Base-by-base conservation (phyloP, 2,329 filamentous ascomycete species). In the Aspergillus costaricaensis region DNA sequence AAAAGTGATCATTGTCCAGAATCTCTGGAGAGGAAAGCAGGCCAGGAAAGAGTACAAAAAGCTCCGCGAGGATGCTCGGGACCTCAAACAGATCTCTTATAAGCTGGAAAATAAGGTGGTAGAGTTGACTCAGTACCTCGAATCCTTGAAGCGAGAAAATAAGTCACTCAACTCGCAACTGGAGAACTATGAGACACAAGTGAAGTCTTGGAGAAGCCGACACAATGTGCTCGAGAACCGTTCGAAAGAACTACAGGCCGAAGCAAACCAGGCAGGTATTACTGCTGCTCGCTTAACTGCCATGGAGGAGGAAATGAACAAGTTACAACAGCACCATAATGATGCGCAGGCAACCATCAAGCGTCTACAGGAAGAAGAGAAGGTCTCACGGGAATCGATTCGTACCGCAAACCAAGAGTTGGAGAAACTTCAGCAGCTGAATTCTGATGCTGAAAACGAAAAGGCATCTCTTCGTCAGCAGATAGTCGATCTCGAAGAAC, bases 51-150 rank as follows among this genome's bases (percentile, higher is more conserved):
- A 86, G 52, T 99, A 99, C 84, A 98, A 96, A 86, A 87, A 83
- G 69, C 81, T 96, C 63, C 91, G 95, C 68, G 93, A 97, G 78
- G 95, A 99, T 79, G 95, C 95, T 66, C 91, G 95, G 73, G 96
- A 99, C 81, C 86, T 99, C 76, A 98, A 98, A 84, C 94, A 98
- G 79, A 99, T 99, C 69, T 98, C 95, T 2, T 99, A 99, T 84
- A 98, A 96, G 83, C 83, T 99, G 70, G 95, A 99, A 78, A 98
- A 99, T 85, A 99, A 99, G 87, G 95, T 99, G 64, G 92, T 99
- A 64, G 95, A 99, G 81, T 85, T 99, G 72, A 99, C 95, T 1
- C 95, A 99, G 77, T 91, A 90, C 53, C 80, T 99, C 69, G 93
- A 95, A 67, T 89, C 92, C 9, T 90, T 96, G 85, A 96, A 96